phyloP scores from a whole-genome alignment of 202 grass and related monocot species.

The Cymbopogon flexuosus region DNA sequence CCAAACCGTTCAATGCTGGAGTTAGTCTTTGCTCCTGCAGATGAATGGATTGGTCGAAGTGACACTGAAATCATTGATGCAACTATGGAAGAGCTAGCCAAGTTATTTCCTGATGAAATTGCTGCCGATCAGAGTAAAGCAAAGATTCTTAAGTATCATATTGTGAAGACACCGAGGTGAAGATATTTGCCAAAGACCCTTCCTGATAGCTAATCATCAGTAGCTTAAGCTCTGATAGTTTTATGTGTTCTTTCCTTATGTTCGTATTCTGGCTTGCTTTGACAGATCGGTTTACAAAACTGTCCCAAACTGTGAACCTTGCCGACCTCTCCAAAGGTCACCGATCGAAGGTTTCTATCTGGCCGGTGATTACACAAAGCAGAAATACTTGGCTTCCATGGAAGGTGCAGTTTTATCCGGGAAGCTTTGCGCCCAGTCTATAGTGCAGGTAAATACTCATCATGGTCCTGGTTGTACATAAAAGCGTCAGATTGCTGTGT shows the following conservation, averaged over 20 bases:
- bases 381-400: slow-evolving; percentile 98
- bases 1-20: slow-evolving; percentile 64
- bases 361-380: slow-evolving; percentile 91
- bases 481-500: not conserved
- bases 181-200: not conserved
- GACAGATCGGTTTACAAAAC: slow-evolving; percentile 97
- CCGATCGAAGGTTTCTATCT: slow-evolving; percentile 92
- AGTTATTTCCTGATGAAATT: slow-evolving; percentile 96
- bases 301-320: slow-evolving; percentile 81
- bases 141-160: slow-evolving; percentile 87
- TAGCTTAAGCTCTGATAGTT: not conserved
- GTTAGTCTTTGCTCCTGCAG: slow-evolving; percentile 92
- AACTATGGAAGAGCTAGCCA: slow-evolving; percentile 88
- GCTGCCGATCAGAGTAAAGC: slow-evolving; percentile 88
- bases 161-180: slow-evolving; percentile 90
- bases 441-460: slow-evolving; percentile 61
- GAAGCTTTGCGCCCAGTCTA: slow-evolving; percentile 88
- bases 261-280: slow-evolving; percentile 10
- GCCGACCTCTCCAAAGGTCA: slow-evolving; percentile 81
- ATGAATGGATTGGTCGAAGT: slow-evolving; percentile 85
- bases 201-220: not conserved
- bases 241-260: not conserved
- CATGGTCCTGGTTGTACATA: not conserved
- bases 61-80: slow-evolving; percentile 83
- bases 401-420: slow-evolving; percentile 87